Conservation (phyloP, 352 stramenopile genomes). For the Elongisporangium anandrum region DNA sequence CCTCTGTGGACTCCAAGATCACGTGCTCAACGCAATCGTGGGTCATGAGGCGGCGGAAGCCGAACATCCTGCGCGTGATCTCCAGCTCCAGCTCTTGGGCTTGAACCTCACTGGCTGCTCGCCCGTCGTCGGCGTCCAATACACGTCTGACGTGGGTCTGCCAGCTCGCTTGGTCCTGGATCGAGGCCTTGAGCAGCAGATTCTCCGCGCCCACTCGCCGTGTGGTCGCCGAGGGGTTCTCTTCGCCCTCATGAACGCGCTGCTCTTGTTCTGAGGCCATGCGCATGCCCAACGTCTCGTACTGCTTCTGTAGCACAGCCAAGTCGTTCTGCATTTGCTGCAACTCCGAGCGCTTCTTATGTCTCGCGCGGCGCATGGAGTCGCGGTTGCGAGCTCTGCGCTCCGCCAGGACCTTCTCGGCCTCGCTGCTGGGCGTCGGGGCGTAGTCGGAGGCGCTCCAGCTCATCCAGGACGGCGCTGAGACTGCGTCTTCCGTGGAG, state of each 20-base stretch:
- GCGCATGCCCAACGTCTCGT: conserved; percentile 20
- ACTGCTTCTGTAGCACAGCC: conserved; percentile 24
- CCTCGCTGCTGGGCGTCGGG: background rate
- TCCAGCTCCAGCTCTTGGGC: conserved; percentile 15
- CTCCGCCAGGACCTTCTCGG: background rate
- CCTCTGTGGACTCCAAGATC: conserved; percentile 21
- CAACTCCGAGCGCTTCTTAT: conserved; percentile 22
- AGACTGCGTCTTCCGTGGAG: background rate
- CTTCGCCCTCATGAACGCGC: background rate
- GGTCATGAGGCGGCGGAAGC: conserved; percentile 19
- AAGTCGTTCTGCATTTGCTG: conserved; percentile 19
- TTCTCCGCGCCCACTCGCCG: conserved; percentile 37
- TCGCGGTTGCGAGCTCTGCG: conserved; percentile 17
- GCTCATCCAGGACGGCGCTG: background rate
- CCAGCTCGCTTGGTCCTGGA: conserved; percentile 24
- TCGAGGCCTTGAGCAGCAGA: conserved; percentile 15
- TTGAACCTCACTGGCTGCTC: conserved; percentile 12
- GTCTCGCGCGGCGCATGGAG: conserved; percentile 26
- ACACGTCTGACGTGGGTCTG: conserved; percentile 20
- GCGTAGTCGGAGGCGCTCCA: background rate
- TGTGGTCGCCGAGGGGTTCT: conserved; percentile 8
- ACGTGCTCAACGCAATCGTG: conserved; percentile 15
- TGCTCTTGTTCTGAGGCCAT: conserved; percentile 5
- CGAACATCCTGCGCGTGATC: conserved; percentile 16
- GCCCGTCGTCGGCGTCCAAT: conserved; percentile 9